Conservation (phyloP, 1,284 basidiomycete genomes). For the Coriolopsis trogii region DNA sequence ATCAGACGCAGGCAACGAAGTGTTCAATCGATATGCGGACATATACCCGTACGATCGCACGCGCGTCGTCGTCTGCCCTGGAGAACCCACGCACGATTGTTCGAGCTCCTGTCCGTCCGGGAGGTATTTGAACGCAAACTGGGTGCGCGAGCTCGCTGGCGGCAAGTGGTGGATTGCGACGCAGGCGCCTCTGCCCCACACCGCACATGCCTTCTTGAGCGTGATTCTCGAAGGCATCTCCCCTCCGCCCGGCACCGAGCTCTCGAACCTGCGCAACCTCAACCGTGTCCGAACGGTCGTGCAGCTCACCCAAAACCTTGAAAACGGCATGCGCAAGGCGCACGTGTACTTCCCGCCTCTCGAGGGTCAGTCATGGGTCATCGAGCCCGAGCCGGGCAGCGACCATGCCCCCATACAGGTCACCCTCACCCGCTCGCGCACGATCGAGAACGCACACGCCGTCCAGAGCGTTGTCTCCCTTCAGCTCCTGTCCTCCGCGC, state of each 20-base stretch:
- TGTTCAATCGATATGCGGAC: conserved; percentile 71
- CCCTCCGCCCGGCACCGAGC: conserved; percentile 37
- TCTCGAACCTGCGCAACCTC: conserved; percentile 17
- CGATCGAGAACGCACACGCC: conserved; percentile 58
- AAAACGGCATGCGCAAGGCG: conserved; percentile 70
- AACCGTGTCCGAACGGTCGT: conserved; percentile 71
- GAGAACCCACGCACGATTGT: conserved; percentile 25
- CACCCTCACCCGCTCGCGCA: conserved; percentile 49
- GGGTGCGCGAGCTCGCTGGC: conserved; percentile 74
- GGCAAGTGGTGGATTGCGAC: conserved; percentile 83
- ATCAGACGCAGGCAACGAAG: conserved; percentile 44
- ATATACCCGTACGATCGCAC: conserved; percentile 82
- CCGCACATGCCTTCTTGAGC: conserved; percentile 75
- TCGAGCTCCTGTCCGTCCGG: conserved; percentile 16
- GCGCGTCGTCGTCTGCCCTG: conserved; percentile 53
- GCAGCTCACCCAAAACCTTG: conserved; percentile 74
- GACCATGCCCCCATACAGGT: conserved; percentile 51
- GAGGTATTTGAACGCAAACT: conserved; percentile 82
- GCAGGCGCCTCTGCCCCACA: conserved; percentile 75
- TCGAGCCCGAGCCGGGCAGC: conserved; percentile 49
- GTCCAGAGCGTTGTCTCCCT: conserved; percentile 56
- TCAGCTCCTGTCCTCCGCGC: conserved; percentile 23
- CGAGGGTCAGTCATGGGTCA: conserved; percentile 55
- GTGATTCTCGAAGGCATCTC: conserved; percentile 56
- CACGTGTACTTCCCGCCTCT: conserved; percentile 71